phyloP scores from a whole-genome alignment of 2,329 filamentous ascomycete genomes.

The Talaromyces marneffei region DNA sequence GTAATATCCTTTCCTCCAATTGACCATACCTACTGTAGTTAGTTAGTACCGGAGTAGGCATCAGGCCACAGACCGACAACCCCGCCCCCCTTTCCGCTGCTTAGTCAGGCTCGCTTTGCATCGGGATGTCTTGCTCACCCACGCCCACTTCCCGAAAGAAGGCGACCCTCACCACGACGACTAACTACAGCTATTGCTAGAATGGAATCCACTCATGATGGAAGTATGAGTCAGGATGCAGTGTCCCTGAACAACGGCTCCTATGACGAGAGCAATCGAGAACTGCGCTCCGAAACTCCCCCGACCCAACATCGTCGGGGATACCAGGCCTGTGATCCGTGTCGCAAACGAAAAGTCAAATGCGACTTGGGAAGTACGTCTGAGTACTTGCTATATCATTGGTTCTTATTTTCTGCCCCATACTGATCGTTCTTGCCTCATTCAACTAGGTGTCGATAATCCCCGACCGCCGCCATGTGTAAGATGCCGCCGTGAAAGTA shows the following conservation, averaged over 20 bases:
- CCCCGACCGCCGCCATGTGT: slow-evolving; percentile 91
- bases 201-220: slow-evolving; percentile 7
- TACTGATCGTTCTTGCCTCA: neutral
- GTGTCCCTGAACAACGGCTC: slow-evolving; percentile 16
- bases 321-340: slow-evolving; percentile 46
- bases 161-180: slow-evolving; percentile 11
- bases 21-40: no score
- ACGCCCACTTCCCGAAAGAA: slow-evolving; percentile 15
- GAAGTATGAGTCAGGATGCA: slow-evolving; percentile 10
- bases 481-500: slow-evolving; percentile 87
- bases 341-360: slow-evolving; percentile 46
- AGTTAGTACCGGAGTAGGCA: no score
- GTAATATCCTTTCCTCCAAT: no score
- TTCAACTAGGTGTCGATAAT: slow-evolving; percentile 64
- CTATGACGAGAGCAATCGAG: slow-evolving; percentile 18
- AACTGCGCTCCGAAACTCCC: slow-evolving; percentile 29
- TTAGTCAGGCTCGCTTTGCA: slow-evolving; percentile 13
- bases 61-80: no score
- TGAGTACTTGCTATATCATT: neutral
- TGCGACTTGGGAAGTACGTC: slow-evolving; percentile 44
- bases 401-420: neutral
- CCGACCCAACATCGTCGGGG: slow-evolving; percentile 40
- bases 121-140: slow-evolving; percentile 5
- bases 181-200: neutral
- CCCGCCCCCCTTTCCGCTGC: no score